Evolutionary conservation across 1,284 basidiomycete species (phyloP).

Genomic region (Ceratorhiza oryzae-sativae): DNA sequence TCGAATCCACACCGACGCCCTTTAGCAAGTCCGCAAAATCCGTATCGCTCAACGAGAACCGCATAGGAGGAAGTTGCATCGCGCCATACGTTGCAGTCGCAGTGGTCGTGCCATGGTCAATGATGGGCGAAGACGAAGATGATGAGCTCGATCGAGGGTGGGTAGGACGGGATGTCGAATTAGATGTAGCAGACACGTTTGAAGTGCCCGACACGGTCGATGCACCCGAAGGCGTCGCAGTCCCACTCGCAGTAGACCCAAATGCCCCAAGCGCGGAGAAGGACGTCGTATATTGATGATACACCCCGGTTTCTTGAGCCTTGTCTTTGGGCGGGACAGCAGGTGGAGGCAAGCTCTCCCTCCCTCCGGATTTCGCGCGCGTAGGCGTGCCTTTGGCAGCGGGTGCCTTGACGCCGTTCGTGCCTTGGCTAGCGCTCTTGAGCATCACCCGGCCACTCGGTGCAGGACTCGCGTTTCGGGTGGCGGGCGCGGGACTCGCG

Average conservation of each 20-base stretch:
- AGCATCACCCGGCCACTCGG: background rate
- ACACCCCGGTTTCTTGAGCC: background rate
- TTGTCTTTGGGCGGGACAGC: slow-evolving; percentile 31
- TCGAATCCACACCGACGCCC: slow-evolving; percentile 46
- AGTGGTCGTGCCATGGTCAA: slow-evolving; percentile 56
- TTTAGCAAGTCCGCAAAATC: slow-evolving; percentile 68
- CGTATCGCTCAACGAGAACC: slow-evolving; percentile 78
- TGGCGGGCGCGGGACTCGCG: background rate
- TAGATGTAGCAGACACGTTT: background rate
- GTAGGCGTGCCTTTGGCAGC: background rate
- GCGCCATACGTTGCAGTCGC: slow-evolving; percentile 77
- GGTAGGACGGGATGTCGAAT: slow-evolving; percentile 17
- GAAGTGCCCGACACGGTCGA: background rate
- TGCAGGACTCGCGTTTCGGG: background rate
- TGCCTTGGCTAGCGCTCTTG: slow-evolving; percentile 33
- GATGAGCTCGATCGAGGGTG: slow-evolving; percentile 16
- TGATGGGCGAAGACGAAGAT: slow-evolving; percentile 34
- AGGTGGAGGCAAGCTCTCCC: slow-evolving; percentile 26
- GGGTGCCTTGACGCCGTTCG: background rate
- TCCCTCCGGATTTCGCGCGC: background rate
- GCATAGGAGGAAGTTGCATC: slow-evolving; percentile 79
- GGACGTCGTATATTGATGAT: slow-evolving; percentile 11
- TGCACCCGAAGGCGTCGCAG: background rate
- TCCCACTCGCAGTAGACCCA: background rate
- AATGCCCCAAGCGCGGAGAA: background rate